phyloP scores from a whole-genome alignment of 306 rosid genomes.

The Vachellia pachyceras region DNA sequence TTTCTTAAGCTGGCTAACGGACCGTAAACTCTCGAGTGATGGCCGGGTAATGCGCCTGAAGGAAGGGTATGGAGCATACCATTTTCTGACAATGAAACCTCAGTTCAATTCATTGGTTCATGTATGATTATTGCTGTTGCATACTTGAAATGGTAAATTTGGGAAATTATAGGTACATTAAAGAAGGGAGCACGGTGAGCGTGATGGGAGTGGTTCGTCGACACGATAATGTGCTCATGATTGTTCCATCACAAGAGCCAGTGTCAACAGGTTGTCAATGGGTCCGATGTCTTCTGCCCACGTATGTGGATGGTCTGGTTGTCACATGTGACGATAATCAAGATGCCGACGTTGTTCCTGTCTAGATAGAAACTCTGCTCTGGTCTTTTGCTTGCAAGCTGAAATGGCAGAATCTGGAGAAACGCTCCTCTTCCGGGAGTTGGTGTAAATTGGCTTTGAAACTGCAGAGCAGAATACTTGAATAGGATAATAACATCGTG shows the following conservation, averaged over 20 bases:
- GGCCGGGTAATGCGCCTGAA: conserved; percentile 90
- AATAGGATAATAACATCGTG: conserved; percentile 29
- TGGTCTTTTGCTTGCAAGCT: conserved; percentile 35
- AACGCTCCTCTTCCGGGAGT: conserved; percentile 41
- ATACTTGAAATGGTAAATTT: not conserved
- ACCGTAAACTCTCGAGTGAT: conserved; percentile 83
- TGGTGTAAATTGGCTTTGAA: conserved; percentile 52
- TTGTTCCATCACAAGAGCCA: conserved; percentile 81
- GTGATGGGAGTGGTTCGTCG: conserved; percentile 95
- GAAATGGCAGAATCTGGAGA: conserved; percentile 42
- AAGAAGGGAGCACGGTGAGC: conserved; percentile 96
- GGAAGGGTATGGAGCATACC: conserved; percentile 78
- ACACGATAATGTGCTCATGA: conserved; percentile 92
- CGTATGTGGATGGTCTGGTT: conserved; percentile 80
- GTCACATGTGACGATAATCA: conserved; percentile 84
- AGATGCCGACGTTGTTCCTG: conserved; percentile 83
- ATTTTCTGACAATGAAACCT: not conserved
- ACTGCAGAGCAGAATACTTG: conserved; percentile 46
- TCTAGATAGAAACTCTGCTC: conserved; percentile 46
- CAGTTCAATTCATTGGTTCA: not conserved
- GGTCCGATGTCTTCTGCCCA: conserved; percentile 88
- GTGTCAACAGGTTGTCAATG: conserved; percentile 90
- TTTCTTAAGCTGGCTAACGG: conserved; percentile 88
- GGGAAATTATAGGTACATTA: conserved; percentile 68
- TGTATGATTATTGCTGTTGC: not conserved